Percentiles rank a stretch among this genome's conserved stretches.
phyloP scores from a whole-genome alignment of 1,139 yeast genomes.

The Saccharomyces hybrid region DNA sequence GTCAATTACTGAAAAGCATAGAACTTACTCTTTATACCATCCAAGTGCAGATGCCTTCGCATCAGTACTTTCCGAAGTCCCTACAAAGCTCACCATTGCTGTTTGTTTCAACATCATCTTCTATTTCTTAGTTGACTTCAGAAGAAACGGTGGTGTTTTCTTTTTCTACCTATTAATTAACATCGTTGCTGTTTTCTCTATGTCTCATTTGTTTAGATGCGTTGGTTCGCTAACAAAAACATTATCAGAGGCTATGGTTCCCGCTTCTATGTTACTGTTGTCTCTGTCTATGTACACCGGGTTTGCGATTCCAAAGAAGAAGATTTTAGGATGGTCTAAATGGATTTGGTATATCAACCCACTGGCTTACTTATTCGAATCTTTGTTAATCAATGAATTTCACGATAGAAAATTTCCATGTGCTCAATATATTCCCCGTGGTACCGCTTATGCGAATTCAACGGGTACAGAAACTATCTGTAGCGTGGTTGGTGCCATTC shows the following conservation, averaged over 20 bases:
- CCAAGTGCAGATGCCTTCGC: conserved; percentile 65
- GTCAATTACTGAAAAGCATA: conserved; percentile 63
- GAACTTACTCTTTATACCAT: conserved; percentile 54
- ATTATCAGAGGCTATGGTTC: conserved; percentile 54
- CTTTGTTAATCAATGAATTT: conserved; percentile 55
- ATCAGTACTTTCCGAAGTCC: conserved; percentile 51
- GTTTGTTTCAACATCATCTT: conserved; percentile 47
- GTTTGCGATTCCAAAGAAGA: conserved; percentile 51
- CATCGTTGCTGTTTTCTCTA: conserved; percentile 42
- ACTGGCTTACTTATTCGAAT: conserved; percentile 51
- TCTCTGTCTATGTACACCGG: conserved; percentile 57
- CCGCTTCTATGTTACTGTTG: conserved; percentile 48
- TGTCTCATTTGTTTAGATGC: conserved; percentile 57
- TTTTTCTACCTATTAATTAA: conserved; percentile 48
- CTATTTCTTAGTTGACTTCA: conserved; percentile 54
- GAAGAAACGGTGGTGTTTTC: conserved; percentile 51
- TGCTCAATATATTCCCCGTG: conserved; percentile 28
- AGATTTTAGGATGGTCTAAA: conserved; percentile 59
- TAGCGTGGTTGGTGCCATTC: conserved; percentile 36
- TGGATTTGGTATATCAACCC: conserved; percentile 65
- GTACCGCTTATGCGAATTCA: conserved; percentile 35
- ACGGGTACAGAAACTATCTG: conserved; percentile 37
- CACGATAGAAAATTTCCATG: conserved; percentile 40
- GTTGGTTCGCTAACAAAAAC: conserved; percentile 50
- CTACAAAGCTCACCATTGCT: conserved; percentile 44